Conservation (phyloP, 2,329 filamentous ascomycete genomes). For the Cercospora sesami region DNA sequence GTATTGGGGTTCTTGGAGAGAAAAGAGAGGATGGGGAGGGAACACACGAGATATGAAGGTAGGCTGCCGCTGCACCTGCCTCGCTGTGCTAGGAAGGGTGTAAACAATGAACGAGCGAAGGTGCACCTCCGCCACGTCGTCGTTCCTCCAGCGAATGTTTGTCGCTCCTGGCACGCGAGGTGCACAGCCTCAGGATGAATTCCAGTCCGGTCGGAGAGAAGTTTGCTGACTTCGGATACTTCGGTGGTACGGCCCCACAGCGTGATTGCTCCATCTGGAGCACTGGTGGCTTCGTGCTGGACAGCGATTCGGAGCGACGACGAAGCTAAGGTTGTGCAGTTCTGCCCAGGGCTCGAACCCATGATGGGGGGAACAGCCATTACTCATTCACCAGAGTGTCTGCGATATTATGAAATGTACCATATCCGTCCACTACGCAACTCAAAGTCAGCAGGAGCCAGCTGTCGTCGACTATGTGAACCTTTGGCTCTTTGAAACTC, state of each 20-base stretch:
- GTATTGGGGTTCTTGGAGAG: background rate
- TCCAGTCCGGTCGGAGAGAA: background rate
- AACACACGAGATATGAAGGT: background rate
- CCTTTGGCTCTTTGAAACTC: background rate
- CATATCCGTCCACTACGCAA: background rate
- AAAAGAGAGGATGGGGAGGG: background rate
- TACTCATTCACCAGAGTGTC: background rate
- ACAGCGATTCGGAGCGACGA: background rate
- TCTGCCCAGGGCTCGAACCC: background rate
- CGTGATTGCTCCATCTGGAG: background rate
- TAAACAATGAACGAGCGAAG: background rate
- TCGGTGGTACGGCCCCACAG: background rate
- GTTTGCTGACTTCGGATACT: background rate
- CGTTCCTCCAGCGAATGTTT: background rate
- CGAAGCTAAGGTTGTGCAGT: background rate
- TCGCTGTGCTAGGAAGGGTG: background rate
- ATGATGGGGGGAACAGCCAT: background rate
- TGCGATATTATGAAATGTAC: background rate
- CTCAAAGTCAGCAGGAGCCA: background rate
- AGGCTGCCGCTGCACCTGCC: background rate
- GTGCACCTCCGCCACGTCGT: background rate
- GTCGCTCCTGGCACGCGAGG: background rate
- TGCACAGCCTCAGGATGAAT: background rate
- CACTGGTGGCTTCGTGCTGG: background rate
- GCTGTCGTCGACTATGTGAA: background rate